Conservation (phyloP, 257 asterid species). For the Verbena officinalis region DNA sequence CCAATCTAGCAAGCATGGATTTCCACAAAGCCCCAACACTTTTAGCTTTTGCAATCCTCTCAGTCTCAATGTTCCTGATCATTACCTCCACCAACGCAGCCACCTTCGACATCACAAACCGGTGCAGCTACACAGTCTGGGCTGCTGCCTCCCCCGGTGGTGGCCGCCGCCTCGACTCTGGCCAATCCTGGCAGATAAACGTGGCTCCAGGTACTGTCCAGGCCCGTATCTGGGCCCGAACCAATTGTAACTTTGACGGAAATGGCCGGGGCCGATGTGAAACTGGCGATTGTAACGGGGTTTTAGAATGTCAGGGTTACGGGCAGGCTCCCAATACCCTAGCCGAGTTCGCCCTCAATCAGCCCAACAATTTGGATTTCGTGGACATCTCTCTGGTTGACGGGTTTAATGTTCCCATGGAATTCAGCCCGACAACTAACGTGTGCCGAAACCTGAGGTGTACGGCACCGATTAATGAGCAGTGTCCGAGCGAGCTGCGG, state of each 20-base stretch:
- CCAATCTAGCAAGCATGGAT: conserved; percentile 5
- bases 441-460: conserved; percentile 39
- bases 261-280: conserved; percentile 30
- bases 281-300: conserved; percentile 39
- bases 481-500: conserved; percentile 45
- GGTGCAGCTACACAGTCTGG: conserved; percentile 41
- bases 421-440: conserved; percentile 40
- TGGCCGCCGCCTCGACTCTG: conserved; percentile 36
- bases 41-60: neutral
- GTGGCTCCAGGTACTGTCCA: conserved; percentile 35
- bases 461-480: conserved; percentile 31
- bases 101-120: conserved; percentile 36
- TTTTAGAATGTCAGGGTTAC: conserved; percentile 33
- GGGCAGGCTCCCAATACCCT: conserved; percentile 48
- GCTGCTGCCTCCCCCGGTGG: conserved; percentile 35
- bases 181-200: conserved; percentile 36
- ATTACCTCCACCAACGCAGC: conserved; percentile 24
- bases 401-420: conserved; percentile 52
- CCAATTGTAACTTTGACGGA: conserved; percentile 35
- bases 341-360: conserved; percentile 50
- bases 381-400: conserved; percentile 46
- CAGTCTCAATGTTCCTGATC: neutral
- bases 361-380: conserved; percentile 35
- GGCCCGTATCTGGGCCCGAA: conserved; percentile 44
- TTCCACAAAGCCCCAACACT: conserved; percentile 20